These are phyloP conservation scores for Pseudoneurospora amorphoporcata DNA, from an alignment of 495 filamentous ascomycete genomes.

Conservation along the genomic window DNA sequence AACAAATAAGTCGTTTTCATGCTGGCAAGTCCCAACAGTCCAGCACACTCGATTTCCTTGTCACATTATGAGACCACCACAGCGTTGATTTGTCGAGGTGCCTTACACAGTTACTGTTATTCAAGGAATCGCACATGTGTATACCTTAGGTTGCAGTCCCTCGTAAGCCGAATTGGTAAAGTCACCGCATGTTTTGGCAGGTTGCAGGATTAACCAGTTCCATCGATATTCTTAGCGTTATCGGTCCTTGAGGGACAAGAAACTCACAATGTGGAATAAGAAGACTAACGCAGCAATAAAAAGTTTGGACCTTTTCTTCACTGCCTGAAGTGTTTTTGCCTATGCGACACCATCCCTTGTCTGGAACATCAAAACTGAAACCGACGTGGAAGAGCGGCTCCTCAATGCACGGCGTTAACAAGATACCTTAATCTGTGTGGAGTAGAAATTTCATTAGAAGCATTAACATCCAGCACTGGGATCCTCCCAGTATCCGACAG, in stretches of 20 bases:
- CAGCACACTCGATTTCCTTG: neutral
- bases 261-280: neutral
- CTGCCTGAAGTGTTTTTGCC: neutral
- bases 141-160: neutral
- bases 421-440: neutral
- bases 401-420: neutral
- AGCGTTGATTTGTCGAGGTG: neutral
- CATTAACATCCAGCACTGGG: neutral
- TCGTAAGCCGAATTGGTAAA: neutral
- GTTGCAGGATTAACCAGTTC: neutral
- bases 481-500: neutral
- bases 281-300: neutral
- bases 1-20: neutral
- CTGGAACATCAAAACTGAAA: neutral
- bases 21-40: neutral
- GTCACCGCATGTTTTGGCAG: neutral
- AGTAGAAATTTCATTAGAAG: neutral
- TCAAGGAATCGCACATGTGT: neutral
- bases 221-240: neutral
- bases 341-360: neutral
- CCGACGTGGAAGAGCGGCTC: neutral
- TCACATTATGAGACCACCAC: neutral
- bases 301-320: neutral
- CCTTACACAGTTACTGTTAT: neutral
- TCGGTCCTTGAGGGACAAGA: neutral